Evolutionary conservation across 805 yeast genomes (phyloP), one percentile per base, ranked within the genome.

Genomic region (Yueomyces sinensis): DNA sequence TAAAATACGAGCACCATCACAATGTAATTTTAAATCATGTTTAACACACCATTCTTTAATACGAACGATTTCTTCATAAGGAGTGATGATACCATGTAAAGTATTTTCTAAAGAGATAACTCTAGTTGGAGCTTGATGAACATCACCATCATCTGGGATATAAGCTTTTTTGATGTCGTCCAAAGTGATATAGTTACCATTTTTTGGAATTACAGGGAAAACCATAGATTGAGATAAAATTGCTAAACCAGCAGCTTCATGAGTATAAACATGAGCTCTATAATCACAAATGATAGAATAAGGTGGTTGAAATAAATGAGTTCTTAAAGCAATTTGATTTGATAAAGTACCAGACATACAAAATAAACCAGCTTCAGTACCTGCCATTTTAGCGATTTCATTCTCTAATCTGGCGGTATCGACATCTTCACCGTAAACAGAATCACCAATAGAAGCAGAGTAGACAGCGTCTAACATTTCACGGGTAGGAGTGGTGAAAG

Each of bases 1-100:
- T 87, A 93, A 86, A 33, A 87, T 60, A 47, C 97, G 70, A n/a
- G 96, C 97, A 41, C 96, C 97, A 54, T 87, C 97, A 47, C 86
- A 72, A 50, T 89, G 96, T 44, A 86, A 56, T 37, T 63, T 67
- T 36, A 82, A 58, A 36, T 63, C 65, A 44, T 76, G 65, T 20
- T 61, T 68, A 35, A 66, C 63, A 42, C 89, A 82, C 68, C 82
- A 87, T 29, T 60, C 66, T 30, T 79, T 68, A 46, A 87, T 87
- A 37, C 72, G 70, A 38, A 62, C 60, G 36, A 87, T 66, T 54
- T 87, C 95, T 24, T 78, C 89, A 30, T 76, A 47, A 7, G 97
- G 97, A 56, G 72, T 69, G 31, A 87, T 59, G 27, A 79, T 65
- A 17, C 97, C 97, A 46, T 81, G 87, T 32, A 86, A 50, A 4